These are phyloP conservation scores for Mortierella claussenii DNA, from an alignment of 192 early-diverging fungal species.

Conservation along the genomic window DNA sequence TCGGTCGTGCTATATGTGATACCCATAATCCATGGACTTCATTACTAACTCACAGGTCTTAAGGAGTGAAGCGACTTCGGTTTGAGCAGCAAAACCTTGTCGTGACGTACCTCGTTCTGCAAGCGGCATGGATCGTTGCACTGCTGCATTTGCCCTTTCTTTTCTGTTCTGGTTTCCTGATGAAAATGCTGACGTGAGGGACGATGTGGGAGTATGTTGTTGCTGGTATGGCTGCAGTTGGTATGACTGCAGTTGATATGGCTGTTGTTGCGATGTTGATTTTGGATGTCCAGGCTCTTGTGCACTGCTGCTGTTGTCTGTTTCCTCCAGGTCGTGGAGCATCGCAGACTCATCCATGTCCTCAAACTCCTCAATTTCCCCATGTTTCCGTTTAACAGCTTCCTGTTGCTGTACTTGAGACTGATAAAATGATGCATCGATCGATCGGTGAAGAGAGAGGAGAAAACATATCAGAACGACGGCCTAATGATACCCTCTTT, in stretches of 20 bases:
- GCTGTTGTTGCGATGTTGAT: too few species aligned
- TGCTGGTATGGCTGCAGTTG: background rate
- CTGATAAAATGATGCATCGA: slow-evolving; percentile 4
- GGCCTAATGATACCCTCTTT: too few species aligned
- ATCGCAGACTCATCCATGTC: slow-evolving; percentile 4
- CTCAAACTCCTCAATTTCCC: slow-evolving; percentile 17
- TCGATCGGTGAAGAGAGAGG: too few species aligned
- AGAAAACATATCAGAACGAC: too few species aligned
- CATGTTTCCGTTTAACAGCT: slow-evolving; percentile 45
- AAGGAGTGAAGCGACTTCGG: too few species aligned
- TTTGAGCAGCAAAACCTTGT: too few species aligned
- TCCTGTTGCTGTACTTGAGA: background rate
- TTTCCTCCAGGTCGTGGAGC: slow-evolving; percentile 2
- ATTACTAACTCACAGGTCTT: too few species aligned
- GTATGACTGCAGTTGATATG: background rate
- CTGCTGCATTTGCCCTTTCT: slow-evolving; percentile 30
- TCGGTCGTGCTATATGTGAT: slow-evolving; percentile 56
- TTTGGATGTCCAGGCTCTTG: background rate
- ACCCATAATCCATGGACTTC: background rate
- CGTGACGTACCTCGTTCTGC: slow-evolving; percentile 61
- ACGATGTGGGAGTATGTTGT: too few species aligned
- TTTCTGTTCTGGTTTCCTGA: slow-evolving; percentile 20
- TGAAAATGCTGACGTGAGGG: too few species aligned
- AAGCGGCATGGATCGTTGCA: slow-evolving; percentile 61
- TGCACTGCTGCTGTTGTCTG: background rate